Conservation (phyloP, 108 stramenopile genomes). For the Pseudonitzschia delicatissima region DNA sequence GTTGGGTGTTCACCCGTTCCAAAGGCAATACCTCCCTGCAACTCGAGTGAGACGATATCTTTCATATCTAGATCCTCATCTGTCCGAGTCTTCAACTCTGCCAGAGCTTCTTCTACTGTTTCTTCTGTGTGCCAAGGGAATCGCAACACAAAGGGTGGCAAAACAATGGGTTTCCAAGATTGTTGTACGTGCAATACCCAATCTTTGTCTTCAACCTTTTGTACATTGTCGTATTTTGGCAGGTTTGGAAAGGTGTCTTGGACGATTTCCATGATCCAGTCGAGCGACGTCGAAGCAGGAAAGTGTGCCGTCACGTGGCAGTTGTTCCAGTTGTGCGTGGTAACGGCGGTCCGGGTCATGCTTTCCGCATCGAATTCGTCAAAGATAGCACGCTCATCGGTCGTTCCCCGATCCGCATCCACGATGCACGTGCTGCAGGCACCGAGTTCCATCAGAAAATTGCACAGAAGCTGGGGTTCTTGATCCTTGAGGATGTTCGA, state of each 20-base stretch:
- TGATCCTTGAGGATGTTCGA: conserved; percentile 33
- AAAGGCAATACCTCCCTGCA: conserved; percentile 84
- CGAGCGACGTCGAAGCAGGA: conserved; percentile 51
- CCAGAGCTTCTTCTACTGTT: conserved; percentile 42
- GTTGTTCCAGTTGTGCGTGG: conserved; percentile 59
- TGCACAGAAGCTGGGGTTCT: conserved; percentile 58
- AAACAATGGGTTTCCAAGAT: conserved; percentile 72
- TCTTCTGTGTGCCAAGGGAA: conserved; percentile 76
- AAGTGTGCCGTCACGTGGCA: conserved; percentile 79
- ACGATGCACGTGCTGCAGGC: conserved; percentile 69
- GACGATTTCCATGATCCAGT: conserved; percentile 50
- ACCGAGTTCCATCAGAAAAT: conserved; percentile 83
- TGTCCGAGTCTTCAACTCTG: background rate
- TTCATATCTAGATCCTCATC: background rate
- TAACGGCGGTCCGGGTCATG: conserved; percentile 36
- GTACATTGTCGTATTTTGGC: conserved; percentile 35
- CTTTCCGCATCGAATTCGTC: conserved; percentile 37
- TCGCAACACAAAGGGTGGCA: conserved; percentile 53
- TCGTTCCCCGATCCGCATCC: conserved; percentile 61
- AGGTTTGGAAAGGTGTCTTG: conserved; percentile 38
- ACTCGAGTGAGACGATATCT: conserved; percentile 38
- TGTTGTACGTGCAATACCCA: conserved; percentile 80
- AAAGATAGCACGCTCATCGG: conserved; percentile 52
- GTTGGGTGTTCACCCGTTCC: conserved; percentile 89
- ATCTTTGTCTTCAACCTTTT: conserved; percentile 62